Evolutionary conservation across 495 filamentous ascomycete genomes (phyloP), one percentile per base, ranked within the genome.

Genomic region (Cryomyces minteri): DNA sequence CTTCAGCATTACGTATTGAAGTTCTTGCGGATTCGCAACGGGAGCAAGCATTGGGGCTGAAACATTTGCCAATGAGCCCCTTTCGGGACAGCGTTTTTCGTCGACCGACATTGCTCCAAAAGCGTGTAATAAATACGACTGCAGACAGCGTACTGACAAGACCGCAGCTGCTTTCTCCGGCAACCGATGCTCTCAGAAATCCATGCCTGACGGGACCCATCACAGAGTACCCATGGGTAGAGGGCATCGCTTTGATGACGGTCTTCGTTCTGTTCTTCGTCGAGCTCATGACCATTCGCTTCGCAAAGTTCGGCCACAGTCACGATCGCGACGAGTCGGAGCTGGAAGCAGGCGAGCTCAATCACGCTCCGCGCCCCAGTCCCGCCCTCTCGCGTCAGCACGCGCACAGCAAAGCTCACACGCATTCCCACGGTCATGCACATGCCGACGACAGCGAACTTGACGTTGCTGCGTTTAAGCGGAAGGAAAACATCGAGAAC

Each of bases 201-300:
- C 63, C 68, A n/a, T 94, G 87, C 56, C 70, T 94, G 28, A 77
- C 73, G 0, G 82, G 79, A 2, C 70, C 75, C 0, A 84, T 94
- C 47, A 79, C 76, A 0, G 67, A 76, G n/a, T 94, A 95, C 59
- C 72, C 75, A 44, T 94, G 84, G 82, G 76, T 77, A 0, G 78
- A 86, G 55, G 85, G 74, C 7, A 95, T 94, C 51, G 68, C 74
- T 28, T 65, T 95, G 0, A 88, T 92, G 74, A 84, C 85, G 4
- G 71, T 93, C 39, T 79, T 93, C 53, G 61, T 74, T 41, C 75
- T 94, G 63, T 93, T 94, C 62, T 80, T 90, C 49, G 67, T 92
- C 43, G 87, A 94, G 56, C 59, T 94, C 33, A 68, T 93, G 65
- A 78, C 82, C 25, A 79, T 83, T 64, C 75, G 80, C n/a, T 86